Base-by-base conservation (phyloP, 2,329 filamentous ascomycete species). In the Aspergillus quadricinctus region DNA sequence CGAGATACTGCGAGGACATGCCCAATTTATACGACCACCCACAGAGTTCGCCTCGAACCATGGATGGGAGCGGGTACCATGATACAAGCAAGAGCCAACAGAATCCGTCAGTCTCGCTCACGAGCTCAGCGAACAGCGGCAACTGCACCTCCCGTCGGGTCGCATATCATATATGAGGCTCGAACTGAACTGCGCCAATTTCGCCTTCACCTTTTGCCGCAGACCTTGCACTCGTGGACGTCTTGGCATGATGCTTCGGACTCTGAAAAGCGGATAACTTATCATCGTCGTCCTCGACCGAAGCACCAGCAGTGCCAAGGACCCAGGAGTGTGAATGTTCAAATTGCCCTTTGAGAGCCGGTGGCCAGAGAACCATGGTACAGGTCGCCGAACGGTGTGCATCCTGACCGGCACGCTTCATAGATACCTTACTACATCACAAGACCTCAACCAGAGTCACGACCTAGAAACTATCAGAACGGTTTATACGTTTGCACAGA, bases 41-140 rank as follows among this genome's bases (percentile, higher is more conserved):
- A 1, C 21, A 66, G 66, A 70, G 68, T 71, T 70, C 67, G 57
- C 50, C 49, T 60, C 63, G 70, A 72, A 63, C 70, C 71, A 73
- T 65, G 70, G 70, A 65, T 63, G 56, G 53, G 61, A 66, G 69
- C 69, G 69, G 69, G 67, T 70, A 70, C 67, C 35, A 57, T 61
- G 55, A 65, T 66, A 63, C 64, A 65, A 50, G 49, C 23, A 46
- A 67, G 65, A 63, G 62, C 61, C 61, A 46, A 23, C 41, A 46
- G 10, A 14, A 23, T 14, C 11, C 21, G 9, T 3, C 43, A 27
- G 43, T 3, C 19, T 23, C 31, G 11, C 19, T 23, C 43, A 25
- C n/a, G 21, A 23, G n/a, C 19, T 3, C 43, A 46, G 41, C 41
- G 19, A 45, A 23, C 19, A 45, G 41, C 43, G 43, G 43, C 11